Conservation (phyloP, 371 early-diverging fungal genomes). For the Mortierella sp. region DNA sequence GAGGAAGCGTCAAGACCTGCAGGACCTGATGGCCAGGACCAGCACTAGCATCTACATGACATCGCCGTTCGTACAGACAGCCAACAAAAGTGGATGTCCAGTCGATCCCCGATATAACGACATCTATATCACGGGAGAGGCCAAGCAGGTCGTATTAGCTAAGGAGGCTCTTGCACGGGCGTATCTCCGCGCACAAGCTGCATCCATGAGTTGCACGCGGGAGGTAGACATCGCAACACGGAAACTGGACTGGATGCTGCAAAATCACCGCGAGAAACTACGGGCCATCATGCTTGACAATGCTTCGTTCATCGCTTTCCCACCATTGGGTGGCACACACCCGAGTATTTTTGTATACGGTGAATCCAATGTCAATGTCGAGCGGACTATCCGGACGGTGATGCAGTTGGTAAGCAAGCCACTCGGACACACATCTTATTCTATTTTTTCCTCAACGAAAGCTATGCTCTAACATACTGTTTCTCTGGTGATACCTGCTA, state of each 20-base stretch:
- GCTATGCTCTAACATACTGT: not conserved
- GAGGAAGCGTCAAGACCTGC: slow-evolving; percentile 73
- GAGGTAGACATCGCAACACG: slow-evolving; percentile 58
- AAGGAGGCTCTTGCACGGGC: slow-evolving; percentile 31
- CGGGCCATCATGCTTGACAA: slow-evolving; percentile 83
- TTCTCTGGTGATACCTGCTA: too few species aligned
- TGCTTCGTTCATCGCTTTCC: slow-evolving; percentile 70
- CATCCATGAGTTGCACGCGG: slow-evolving; percentile 28
- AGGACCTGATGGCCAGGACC: slow-evolving; percentile 79
- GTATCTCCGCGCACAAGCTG: slow-evolving; percentile 21
- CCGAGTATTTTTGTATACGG: slow-evolving; percentile 70
- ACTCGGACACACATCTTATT: too few species aligned
- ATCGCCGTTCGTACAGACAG: slow-evolving; percentile 65
- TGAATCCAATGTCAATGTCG: slow-evolving; percentile 78
- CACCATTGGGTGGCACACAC: slow-evolving; percentile 68
- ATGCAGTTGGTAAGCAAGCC: slow-evolving; percentile 71
- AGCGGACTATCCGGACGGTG: slow-evolving; percentile 75
- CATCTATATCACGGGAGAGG: slow-evolving; percentile 55
- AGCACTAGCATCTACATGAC: slow-evolving; percentile 82
- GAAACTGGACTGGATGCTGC: slow-evolving; percentile 83
- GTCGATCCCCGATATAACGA: slow-evolving; percentile 51
- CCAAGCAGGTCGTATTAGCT: slow-evolving; percentile 41
- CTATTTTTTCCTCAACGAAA: too few species aligned
- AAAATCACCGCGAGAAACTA: slow-evolving; percentile 69
- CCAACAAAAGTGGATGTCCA: slow-evolving; percentile 38